Percentiles rank a stretch among this genome's conserved stretches.
phyloP scores from a whole-genome alignment of 1,139 yeast genomes.

The Lodderomyces margitis region DNA sequence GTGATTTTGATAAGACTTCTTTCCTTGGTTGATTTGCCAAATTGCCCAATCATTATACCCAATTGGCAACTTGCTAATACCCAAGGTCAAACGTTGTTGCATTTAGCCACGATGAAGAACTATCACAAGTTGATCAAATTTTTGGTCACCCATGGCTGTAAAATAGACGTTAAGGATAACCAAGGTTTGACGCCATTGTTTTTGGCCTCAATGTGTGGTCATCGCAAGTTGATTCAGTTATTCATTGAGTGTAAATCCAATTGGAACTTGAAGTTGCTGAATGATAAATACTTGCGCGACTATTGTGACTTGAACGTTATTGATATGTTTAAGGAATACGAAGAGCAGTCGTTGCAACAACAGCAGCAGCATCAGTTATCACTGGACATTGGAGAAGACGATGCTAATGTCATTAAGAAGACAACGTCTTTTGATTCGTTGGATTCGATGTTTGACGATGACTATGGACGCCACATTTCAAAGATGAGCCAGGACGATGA shows the following conservation, averaged over 20 bases:
- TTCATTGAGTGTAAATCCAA: slow-evolving; percentile 66
- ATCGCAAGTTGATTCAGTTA: slow-evolving; percentile 56
- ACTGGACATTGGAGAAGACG: slow-evolving; percentile 8
- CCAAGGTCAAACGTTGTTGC: slow-evolving; percentile 86
- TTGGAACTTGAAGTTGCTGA: slow-evolving; percentile 52
- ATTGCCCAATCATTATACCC: slow-evolving; percentile 60
- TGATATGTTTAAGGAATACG: slow-evolving; percentile 45
- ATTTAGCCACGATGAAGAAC: slow-evolving; percentile 76
- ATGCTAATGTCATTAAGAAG: slow-evolving; percentile 21
- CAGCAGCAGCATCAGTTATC: slow-evolving; percentile 5
- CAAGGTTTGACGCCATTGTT: slow-evolving; percentile 88
- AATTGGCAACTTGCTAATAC: slow-evolving; percentile 79
- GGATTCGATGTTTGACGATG: slow-evolving; percentile 39
- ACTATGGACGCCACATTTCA: slow-evolving; percentile 42
- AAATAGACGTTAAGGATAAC: slow-evolving; percentile 69
- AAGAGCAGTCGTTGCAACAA: slow-evolving; percentile 11
- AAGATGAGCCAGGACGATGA: slow-evolving; percentile 33
- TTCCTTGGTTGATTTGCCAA: slow-evolving; percentile 58
- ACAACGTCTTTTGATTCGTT: slow-evolving; percentile 38
- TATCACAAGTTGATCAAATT: slow-evolving; percentile 60
- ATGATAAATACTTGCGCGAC: slow-evolving; percentile 54
- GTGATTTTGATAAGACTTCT: slow-evolving; percentile 62
- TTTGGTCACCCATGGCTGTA: slow-evolving; percentile 75
- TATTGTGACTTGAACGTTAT: slow-evolving; percentile 66
- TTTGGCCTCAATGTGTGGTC: slow-evolving; percentile 77